Evolutionary conservation across 1,284 basidiomycete genomes (phyloP), one percentile per base, ranked within the genome.

Genomic region (Microbotryum saponariae): DNA sequence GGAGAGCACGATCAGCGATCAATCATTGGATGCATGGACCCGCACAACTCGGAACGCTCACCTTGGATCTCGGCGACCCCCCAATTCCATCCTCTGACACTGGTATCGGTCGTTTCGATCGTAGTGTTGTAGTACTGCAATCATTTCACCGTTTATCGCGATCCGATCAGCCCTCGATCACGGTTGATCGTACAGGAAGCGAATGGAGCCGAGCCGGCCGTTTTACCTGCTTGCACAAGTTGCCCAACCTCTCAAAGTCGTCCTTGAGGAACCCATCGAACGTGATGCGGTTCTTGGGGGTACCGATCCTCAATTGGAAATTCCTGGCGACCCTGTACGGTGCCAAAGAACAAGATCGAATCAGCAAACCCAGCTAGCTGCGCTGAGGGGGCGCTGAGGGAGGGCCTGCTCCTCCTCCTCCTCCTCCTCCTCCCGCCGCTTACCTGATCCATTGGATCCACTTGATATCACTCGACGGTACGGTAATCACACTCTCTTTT

Each of bases 31-130:
- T 8, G 31, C 8, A 31, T 9, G 14, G 20, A 52, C 45, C 45
- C 27, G 42, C 20, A 31, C 8, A 31, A 31, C 7, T 4, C 0
- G 10, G 25, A 37, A 21, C 14, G 74, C 82, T 66, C 68, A 89
- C 92, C 88, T 81, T 91, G 88, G 68, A 98, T 91, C 73, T 94
- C 90, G 4, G 89, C 89, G 47, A 88, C 83, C 20, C 96, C 96
- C 96, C 96, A 99, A 75, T 99, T 98, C 92, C 92, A 98, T 1
- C 96, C 96, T 74, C 91, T 91, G 73, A 93, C 83, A 9, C 89
- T 87, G 21, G 86, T 81, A 71, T 99, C 96, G 74, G 85, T 86
- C 14, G 83, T 83, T 74, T 97, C 94, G 31, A 98, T 80, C 8
- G 86, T 83, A 65, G 93, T 79, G 62, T 82, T 84, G 78, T 92